Evolutionary conservation across 768 basidiomycete species (phyloP), one percentile per base, ranked within the genome.

Genomic region (Aureoboletus auriporus): DNA sequence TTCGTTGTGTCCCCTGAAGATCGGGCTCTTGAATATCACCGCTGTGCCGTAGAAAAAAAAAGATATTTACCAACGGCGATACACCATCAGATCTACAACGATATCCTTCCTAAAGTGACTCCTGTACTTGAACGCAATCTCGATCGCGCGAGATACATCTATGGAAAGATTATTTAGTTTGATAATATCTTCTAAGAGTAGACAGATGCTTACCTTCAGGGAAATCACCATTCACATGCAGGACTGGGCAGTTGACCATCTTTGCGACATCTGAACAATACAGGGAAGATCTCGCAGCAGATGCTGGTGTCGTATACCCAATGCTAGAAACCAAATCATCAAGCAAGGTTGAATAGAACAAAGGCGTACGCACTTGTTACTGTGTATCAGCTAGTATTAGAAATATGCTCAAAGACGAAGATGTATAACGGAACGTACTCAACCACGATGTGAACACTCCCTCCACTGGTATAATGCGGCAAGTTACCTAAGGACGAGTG

Each of bases 171-270:
- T 12, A 3, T 31, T 31, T 31, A 31, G 30, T 12, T 8, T 2
- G 12, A 9, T 12, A 8, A 8, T 31, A 5, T 31, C 12, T 31
- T 31, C 30, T 31, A 31, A 31, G 12, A 31, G 12, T 27, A 50
- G 17, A 35, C 1, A 1, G 8, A 30, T 17, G 27, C 23, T 43
- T 39, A 71, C 89, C 89, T 77, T 95, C 91, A 0, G 91, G 90
- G 63, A 86, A 72, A 63, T 96, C 93, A 6, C 93, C 93, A 54
- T 94, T 96, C 50, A 93, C 90, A 52, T 95, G 93, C 16, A 95
- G 63, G 5, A 94, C 80, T 1, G 93, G 93, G 0, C 89, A 83
- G 49, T 89, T 86, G 56, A 93, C 84, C 86, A 89, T 90, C 69
- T 94, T 94, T 6, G 86, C 89, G 33, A 89, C 71, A 61, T 92